Percentiles rank a stretch among this genome's conserved stretches.
phyloP scores from a whole-genome alignment of 2,329 filamentous ascomycete genomes.

The Penicillium fuscoglaucum region DNA sequence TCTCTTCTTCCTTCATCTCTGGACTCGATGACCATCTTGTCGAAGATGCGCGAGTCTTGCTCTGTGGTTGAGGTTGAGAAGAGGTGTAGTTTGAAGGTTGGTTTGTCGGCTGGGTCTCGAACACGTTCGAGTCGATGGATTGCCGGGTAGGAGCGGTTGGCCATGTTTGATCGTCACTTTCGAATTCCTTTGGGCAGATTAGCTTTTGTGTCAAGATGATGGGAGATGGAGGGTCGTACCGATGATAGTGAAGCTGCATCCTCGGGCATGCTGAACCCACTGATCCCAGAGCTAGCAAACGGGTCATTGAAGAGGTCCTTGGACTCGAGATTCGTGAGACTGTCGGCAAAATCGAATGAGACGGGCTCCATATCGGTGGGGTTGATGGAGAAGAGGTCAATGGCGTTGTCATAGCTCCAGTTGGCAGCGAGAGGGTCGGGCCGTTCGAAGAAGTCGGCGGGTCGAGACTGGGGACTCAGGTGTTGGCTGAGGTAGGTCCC shows the following conservation, averaged over 20 bases:
- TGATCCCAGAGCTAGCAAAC: conserved; percentile 33
- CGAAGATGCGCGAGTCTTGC: conserved; percentile 13
- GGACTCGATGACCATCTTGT: conserved; percentile 33
- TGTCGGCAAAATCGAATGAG: conserved; percentile 33
- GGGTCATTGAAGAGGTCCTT: conserved; percentile 35
- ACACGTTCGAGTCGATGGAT: conserved; percentile 20
- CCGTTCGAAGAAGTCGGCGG: conserved; percentile 17
- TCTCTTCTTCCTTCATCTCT: conserved; percentile 30
- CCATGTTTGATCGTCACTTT: conserved; percentile 40
- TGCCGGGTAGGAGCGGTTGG: conserved; percentile 25
- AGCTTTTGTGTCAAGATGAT: background rate
- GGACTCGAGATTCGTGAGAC: conserved; percentile 29
- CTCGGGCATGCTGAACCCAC: conserved; percentile 36
- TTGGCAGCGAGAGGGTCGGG: conserved; percentile 39
- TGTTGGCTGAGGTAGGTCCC: conserved; percentile 23
- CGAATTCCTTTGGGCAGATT: conserved; percentile 26
- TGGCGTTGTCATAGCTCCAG: conserved; percentile 38
- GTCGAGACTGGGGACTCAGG: conserved; percentile 22
- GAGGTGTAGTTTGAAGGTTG: conserved; percentile 7
- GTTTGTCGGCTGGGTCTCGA: conserved; percentile 7
- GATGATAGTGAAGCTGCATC: conserved; percentile 33
- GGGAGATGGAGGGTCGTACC: conserved; percentile 11
- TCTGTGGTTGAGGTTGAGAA: conserved; percentile 11
- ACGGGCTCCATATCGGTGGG: conserved; percentile 34
- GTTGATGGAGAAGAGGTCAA: conserved; percentile 37